A percentile compares a stretch with the other conserved stretches of the same genome.
Evolutionary conservation across 1,284 basidiomycete species (phyloP).

Genomic region (Apiotrichum gracile): DNA sequence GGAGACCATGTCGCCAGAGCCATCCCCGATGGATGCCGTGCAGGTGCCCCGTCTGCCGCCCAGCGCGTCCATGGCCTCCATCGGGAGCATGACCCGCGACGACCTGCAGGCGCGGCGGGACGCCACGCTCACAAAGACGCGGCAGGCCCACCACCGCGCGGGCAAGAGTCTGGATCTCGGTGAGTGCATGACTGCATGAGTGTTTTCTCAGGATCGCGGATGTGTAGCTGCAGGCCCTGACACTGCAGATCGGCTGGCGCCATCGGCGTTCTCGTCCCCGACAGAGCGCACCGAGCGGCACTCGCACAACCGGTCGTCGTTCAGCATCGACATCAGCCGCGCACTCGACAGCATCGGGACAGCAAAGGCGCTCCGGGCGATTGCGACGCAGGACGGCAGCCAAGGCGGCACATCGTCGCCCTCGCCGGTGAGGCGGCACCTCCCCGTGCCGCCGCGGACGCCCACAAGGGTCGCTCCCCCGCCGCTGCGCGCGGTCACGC

Average conservation of each 20-base stretch:
- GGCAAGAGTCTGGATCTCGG: not conserved
- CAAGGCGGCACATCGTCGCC: not conserved
- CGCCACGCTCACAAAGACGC: not conserved
- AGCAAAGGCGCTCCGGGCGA: not conserved
- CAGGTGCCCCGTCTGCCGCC: not conserved
- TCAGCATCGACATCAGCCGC: conserved; percentile 10
- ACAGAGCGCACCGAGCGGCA: no score
- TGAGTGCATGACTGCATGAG: not conserved
- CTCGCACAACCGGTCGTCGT: conserved; percentile 8
- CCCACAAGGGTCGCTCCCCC: not conserved
- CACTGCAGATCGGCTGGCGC: not conserved
- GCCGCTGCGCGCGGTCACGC: not conserved
- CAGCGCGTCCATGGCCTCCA: not conserved
- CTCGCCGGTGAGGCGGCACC: no score
- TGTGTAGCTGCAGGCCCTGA: not conserved
- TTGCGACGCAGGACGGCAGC: not conserved
- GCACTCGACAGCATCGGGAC: conserved; percentile 11
- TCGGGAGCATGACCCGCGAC: not conserved
- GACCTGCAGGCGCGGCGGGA: conserved; percentile 1
- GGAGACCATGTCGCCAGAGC: no score
- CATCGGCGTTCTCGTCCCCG: no score
- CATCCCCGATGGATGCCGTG: no score
- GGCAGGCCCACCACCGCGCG: no score
- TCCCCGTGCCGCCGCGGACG: not conserved
- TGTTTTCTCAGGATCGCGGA: no score